Evolutionary conservation across 768 basidiomycete species (phyloP), one percentile per base, ranked within the genome.

Genomic region (Collybia sordida): DNA sequence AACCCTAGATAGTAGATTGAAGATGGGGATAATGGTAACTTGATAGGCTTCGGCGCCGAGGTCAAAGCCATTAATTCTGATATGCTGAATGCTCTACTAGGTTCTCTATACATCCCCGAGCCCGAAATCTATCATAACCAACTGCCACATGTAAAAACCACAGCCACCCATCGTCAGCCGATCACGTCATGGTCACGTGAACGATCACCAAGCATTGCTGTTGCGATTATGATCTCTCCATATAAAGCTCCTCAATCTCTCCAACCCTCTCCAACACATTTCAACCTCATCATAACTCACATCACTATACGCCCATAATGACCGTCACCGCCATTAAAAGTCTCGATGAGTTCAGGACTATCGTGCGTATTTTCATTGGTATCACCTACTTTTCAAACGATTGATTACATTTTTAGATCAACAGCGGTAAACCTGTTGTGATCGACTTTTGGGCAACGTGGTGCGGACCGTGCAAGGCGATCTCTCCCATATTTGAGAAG

Each of bases 391-490:
- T 34, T 25, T 46, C 31, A 31, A 31, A 3, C 3, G 9, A 11
- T 31, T 31, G 31, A 31, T 31, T 31, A 11, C 31, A 27, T 27
- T 27, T 31, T 19, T 52, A 75, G 77, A 81, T 84, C 59, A 71
- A 69, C 58, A 64, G 72, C 49, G 73, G 70, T 51, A 74, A 74
- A 57, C 66, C 70, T 53, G 67, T 74, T 54, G 61, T 85, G 15
- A 72, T 90, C 59, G 85, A 90, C 67, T 88, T 90, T 69, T 86
- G 83, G 83, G 88, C 88, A 35, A 77, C 79, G 2, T 88, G 88
- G 87, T 88, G 83, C 65, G 85, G 85, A 14, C 86, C 86, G 12
- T 88, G 86, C 80, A 74, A 68, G 49, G 54, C 73, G 35, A 87
- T 89, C 67, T 78, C 79, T 17, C 87, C 87, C 47, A 60, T 85